Conservation (phyloP, 1,284 basidiomycete species). For the Heterobasidion irregulare region DNA sequence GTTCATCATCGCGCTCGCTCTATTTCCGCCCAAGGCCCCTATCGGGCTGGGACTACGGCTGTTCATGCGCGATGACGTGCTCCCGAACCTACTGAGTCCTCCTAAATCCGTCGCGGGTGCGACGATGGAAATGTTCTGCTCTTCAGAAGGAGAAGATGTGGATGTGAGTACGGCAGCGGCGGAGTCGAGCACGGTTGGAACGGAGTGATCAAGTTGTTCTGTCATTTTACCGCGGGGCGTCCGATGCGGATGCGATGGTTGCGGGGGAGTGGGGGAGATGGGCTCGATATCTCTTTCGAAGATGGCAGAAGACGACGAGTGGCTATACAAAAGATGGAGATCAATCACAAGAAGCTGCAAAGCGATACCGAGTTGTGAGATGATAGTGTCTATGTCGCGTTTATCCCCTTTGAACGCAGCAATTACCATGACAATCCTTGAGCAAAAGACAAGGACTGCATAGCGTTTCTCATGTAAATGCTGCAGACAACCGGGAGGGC, state of each 20-base stretch:
- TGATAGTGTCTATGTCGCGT: background rate
- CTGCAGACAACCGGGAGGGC: background rate
- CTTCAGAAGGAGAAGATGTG: constrained; percentile 33
- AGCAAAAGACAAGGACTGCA: background rate
- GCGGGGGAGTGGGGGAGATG: constrained; percentile 40
- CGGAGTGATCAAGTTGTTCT: constrained; percentile 61
- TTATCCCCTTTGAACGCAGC: background rate
- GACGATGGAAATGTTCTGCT: constrained; percentile 41
- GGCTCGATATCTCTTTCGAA: constrained; percentile 79
- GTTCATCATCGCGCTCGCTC: background rate
- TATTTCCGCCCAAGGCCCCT: constrained; percentile 2
- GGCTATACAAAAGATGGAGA: constrained; percentile 28
- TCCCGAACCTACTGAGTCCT: constrained; percentile 48
- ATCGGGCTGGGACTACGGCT: constrained; percentile 50
- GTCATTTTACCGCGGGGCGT: constrained; percentile 62
- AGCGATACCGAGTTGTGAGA: background rate
- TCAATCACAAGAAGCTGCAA: background rate
- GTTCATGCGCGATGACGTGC: constrained; percentile 56
- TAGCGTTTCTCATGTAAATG: too few species aligned
- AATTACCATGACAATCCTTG: background rate
- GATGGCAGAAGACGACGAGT: constrained; percentile 72
- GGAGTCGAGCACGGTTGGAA: constrained; percentile 68
- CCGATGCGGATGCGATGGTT: constrained; percentile 49
- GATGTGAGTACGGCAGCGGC: constrained; percentile 59
- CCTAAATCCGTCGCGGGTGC: constrained; percentile 35